A percentile compares a stretch with the other conserved stretches of the same genome.
These are phyloP conservation scores for Syzygium malaccense DNA, from an alignment of 441 rosid genomes.

Conservation along the genomic window DNA sequence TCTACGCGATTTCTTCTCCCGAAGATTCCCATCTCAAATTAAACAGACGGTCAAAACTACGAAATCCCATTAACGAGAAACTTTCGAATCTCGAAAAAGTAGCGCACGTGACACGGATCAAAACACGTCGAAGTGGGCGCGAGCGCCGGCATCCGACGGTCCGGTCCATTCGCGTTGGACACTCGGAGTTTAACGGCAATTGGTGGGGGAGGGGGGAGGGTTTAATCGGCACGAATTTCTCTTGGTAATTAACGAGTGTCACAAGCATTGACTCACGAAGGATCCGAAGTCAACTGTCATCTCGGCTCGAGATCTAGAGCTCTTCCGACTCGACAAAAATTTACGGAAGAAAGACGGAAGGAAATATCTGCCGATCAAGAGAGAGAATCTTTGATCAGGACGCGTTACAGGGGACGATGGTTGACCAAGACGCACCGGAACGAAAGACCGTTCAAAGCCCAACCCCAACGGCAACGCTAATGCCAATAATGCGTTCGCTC, in stretches of 20 bases:
- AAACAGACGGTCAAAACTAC: neutral
- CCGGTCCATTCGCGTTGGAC: neutral
- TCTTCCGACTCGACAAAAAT: neutral
- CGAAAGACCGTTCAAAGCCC: neutral
- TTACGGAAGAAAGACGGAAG: neutral
- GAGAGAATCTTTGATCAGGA: neutral
- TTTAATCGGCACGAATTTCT: neutral
- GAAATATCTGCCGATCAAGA: neutral
- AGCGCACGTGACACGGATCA: accelerated
- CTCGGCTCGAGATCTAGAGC: neutral
- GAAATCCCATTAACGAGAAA: neutral
- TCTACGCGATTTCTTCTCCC: neutral
- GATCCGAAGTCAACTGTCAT: neutral
- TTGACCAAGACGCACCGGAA: neutral
- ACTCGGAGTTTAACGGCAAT: accelerated
- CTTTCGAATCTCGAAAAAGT: neutral
- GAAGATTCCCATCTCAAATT: neutral
- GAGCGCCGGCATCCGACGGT: neutral
- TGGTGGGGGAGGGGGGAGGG: no score
- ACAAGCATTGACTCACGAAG: neutral
- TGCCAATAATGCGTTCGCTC: neutral
- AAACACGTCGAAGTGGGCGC: neutral
- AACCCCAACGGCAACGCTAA: neutral
- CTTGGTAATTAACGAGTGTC: neutral
- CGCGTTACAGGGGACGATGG: neutral